Base-by-base conservation (phyloP, 352 stramenopile genomes). In the Pythium rishiriense region DNA sequence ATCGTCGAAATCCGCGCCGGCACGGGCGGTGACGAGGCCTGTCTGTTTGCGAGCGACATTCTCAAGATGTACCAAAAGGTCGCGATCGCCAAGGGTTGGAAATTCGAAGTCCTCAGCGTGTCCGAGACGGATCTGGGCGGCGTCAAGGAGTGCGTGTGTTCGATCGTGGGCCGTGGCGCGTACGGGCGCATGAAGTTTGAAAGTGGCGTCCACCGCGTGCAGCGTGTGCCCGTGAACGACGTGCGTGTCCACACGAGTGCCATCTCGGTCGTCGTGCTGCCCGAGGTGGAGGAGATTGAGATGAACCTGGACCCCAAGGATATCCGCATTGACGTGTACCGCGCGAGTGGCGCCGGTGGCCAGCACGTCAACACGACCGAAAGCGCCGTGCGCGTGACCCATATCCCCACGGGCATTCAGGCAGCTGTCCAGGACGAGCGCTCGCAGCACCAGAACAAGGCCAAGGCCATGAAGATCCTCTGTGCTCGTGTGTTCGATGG, bases 331-430 rank as follows among this genome's bases (percentile, higher is more conserved):
- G 93, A 97, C 49, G 98, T 98, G n/a, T 99, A 98, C 76, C 84
- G 97, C 25, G 96, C 93, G 24, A 98, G 96, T 57, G 97, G 97
- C 45, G 95, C 96, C 42, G 97, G 97, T 43, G 97, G 96, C 0
- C 97, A 99, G 82, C 98, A 99, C 75, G 97, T 99, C n/a, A 99
- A 99, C 85, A 99, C 98, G 60, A 99, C 96, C 9, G 97, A 99
- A 69, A 98, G 93, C 49, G 97, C 95, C 11, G 96, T 99, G 39
- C 94, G 98, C 58, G 87, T 99, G 58, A 93, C 97, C 19, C 97
- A 99, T 70, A 91, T 99, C 64, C 97, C 97, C 15, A 99, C 97
- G 41, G 97, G 96, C 22, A 98, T 88, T 58, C 74, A 88, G 42
- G 82, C 79, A 8, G 78, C 82, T n/a, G 75, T 90, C 57, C 94